Base-by-base conservation (phyloP, 306 rosid species). In the Medicago ruthenica region DNA sequence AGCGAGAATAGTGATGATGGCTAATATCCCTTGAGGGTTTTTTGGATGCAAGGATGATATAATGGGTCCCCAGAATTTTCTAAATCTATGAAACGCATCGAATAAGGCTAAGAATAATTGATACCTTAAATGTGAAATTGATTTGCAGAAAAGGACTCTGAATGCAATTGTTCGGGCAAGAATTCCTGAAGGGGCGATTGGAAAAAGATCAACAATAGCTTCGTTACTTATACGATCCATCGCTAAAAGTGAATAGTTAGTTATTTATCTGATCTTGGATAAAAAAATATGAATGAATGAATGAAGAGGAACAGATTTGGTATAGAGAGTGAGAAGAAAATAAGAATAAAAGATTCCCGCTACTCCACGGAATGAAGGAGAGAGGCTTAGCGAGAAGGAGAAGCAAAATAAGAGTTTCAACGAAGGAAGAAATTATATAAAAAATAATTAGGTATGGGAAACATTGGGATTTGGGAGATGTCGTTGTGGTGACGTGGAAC, bases 11-110 rank as follows among this genome's bases (percentile, higher is more conserved):
- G 99, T 89, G 84, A 95, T 89, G 93, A 92, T 81, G 34, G 90
- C 96, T 71, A 95, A 74, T 76, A 95, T 92, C 77, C 96, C 99
- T 70, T 95, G 99, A 0, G 99, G 99, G 79, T 95, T 85, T 48
- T 92, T 82, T 11, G 97, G 99, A 84, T 92, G 92, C 76, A 90
- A 80, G 92, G 93, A 89, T 47, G 91, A 82, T 42, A 84, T 5
- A 84, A 88, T 75, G 34, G 96, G 85, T 59, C 41, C 13, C 58
- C 75, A 88, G 9, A 76, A 68, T 34, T 34, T 84, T 85, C 81
- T 92, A 76, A 85, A 83, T 81, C 86, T 84, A 75, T n/a, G 69
- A 66, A 91, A 14, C 6, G 86, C 34, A 55, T 67, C 64, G 53
- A 87, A 44, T 54, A 92, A 68, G 1, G 62, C 75, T 18, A 66